Evolutionary conservation across 192 early-diverging fungal genomes (phyloP), one percentile per base, ranked within the genome.

Genomic region (Dissophora globulifera): DNA sequence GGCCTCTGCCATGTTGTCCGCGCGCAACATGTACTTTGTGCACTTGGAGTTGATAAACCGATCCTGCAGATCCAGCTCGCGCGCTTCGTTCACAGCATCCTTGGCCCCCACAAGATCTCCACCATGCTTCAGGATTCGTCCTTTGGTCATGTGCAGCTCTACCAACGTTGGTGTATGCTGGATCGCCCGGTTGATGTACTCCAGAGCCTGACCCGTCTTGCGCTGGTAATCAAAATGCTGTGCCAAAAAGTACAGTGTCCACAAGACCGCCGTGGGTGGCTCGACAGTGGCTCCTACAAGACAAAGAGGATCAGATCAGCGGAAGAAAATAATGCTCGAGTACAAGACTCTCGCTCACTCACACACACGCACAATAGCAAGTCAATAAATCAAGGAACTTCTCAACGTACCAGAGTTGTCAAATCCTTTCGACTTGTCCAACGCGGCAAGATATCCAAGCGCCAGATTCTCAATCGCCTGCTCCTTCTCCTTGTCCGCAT

Each of bases 21-120:
- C 87, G 55, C 93, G 88, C 31, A 97, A 82, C 92, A 95, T 93
- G 79, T 99, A 99, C 78, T 97, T 97, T 15, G 91, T 88, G 60
- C 91, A 91, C 76, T 96, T 97, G 16, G 94, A 87, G 82, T 97
- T 99, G 83, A 98, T 88, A 61, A 92, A 97, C 17, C 97, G 87
- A 82, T 99, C 97, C 78, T 94, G 93, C 54, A 96, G 79, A 79
- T 99, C 97, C 62, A 94, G 67, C 60, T 93, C 88, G 19, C 97
- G 89, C 16, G 87, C 95, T 67, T 91, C 86, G 67, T 97, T 92
- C 91, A 98, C 91, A 0, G 85, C 85, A 9, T 91, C 75, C 78
- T 86, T 87, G 1, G 97, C 97, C 9, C 82, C 78, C 0, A 81
- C 64, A 35, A 81, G 38, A 60, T 95, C 91, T 41, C 96, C 95